A percentile compares a stretch with the other conserved stretches of the same genome.
Evolutionary conservation across 1,139 yeast species (phyloP).

Genomic region (Hansenula sp.): DNA sequence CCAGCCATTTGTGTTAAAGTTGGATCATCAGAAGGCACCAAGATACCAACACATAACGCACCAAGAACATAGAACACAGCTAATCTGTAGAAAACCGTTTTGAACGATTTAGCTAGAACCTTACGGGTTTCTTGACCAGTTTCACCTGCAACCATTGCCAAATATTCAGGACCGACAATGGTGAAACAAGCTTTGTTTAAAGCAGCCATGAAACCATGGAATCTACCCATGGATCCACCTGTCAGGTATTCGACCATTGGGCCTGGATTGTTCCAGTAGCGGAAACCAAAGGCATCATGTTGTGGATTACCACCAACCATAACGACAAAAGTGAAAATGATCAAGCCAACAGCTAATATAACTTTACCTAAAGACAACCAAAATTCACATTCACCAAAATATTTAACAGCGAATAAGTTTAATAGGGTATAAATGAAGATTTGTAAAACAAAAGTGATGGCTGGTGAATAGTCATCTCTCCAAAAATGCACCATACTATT

Average conservation of each 20-base stretch:
- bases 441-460: constrained; percentile 54
- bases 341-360: constrained; percentile 63
- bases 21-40: constrained; percentile 43
- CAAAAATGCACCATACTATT: constrained; percentile 59
- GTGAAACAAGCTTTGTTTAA: constrained; percentile 62
- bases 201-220: constrained; percentile 65
- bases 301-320: constrained; percentile 84
- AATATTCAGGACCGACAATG: constrained; percentile 78
- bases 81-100: constrained; percentile 42
- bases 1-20: constrained; percentile 40
- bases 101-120: constrained; percentile 43
- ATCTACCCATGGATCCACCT: constrained; percentile 49
- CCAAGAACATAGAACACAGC: constrained; percentile 41
- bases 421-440: constrained; percentile 36
- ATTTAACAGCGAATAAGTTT: constrained; percentile 46
- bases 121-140: constrained; percentile 46
- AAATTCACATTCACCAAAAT: constrained; percentile 51
- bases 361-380: constrained; percentile 55
- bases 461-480: constrained; percentile 47
- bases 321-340: constrained; percentile 65
- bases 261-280: constrained; percentile 60
- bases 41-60: constrained; percentile 42
- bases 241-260: constrained; percentile 46
- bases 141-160: constrained; percentile 46
- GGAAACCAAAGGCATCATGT: constrained; percentile 62